Base-by-base conservation (phyloP, 148 eudicot species). In the Spergularia marina region DNA sequence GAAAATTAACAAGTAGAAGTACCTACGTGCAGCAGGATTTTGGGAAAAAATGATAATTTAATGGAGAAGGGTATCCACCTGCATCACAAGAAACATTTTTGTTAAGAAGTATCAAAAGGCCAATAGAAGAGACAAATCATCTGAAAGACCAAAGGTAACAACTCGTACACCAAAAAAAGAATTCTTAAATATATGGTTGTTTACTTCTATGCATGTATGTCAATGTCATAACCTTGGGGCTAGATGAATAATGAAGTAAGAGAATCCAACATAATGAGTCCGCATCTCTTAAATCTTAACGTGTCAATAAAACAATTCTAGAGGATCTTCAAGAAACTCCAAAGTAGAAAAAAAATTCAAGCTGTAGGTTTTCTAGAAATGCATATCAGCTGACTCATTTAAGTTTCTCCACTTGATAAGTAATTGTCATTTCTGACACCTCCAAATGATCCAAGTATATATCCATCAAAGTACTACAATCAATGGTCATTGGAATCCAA, bases 11-110 rank as follows among this genome's bases (percentile, higher is more conserved):
- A 84, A 13, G 72, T 34, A 73, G 74, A 80, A 87, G 83, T 86
- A 92, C 97, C 89, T 89, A 95, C 99, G 99, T 95, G 99, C 99
- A 95, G 91, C 99, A 95, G 64, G 99, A 95, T 76, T 95, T 95
- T 2, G 99, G 99, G 83, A 95, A 95, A 79, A 90, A 95, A 85
- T 95, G 86, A 82, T 95, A 95, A 88, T 92, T 95, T 53, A 95
- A 75, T 66, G 98, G 97, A 78, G 99, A 95, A 54, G 99, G 99
- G 86, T 95, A 95, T 77, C 88, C 99, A 78, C 99, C 99, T 95
- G 88, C 88, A 81, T 53, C 9, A 73, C 10, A 72, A 71, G 76
- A 73, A 52, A 16, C 17, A 44, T 41, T 34, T 71, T 15, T 34
- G 79, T 77, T 61, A 70, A 53, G 36, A 25, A 21, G 55, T 44